Percentiles rank a stretch among this genome's conserved stretches.
These are phyloP conservation scores for Citrullus colocynthis DNA, from an alignment of 306 rosid species.

Conservation along the genomic window DNA sequence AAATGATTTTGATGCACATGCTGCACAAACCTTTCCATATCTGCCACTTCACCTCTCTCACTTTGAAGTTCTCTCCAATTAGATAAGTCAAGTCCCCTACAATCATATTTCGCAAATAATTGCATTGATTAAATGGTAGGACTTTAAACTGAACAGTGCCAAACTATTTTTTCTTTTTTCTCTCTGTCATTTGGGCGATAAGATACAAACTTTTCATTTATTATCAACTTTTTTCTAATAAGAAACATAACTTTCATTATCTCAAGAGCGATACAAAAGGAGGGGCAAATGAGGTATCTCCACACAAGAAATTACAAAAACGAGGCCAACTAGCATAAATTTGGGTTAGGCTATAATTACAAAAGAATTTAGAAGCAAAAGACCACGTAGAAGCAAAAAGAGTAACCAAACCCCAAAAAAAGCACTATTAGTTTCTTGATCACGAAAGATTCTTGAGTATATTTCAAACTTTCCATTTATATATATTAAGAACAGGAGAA, in stretches of 20 bases:
- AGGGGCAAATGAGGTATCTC: too few species aligned
- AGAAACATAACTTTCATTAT: too few species aligned
- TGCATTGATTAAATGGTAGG: not conserved
- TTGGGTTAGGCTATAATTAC: too few species aligned
- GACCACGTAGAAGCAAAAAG: too few species aligned
- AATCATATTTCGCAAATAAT: conserved; percentile 7
- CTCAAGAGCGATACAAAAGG: too few species aligned
- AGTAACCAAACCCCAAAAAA: too few species aligned
- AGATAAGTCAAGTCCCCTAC: conserved; percentile 77
- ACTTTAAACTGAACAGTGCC: not conserved
- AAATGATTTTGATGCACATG: conserved; percentile 88
- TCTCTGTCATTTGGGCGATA: not conserved
- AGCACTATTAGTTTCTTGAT: too few species aligned
- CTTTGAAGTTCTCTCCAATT: conserved; percentile 65
- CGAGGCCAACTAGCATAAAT: too few species aligned
- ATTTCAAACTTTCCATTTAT: not conserved
- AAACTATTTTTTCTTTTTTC: not conserved
- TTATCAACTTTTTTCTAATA: too few species aligned
- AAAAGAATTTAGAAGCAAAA: too few species aligned
- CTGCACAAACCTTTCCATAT: conserved; percentile 61
- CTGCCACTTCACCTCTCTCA: conserved; percentile 54
- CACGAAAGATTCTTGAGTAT: too few species aligned
- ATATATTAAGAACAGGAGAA: not conserved
- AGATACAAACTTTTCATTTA: not conserved
- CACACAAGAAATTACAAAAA: too few species aligned